Evolutionary conservation across 495 filamentous ascomycete species (phyloP), one percentile per base, ranked within the genome.

Genomic region (Podospora anserina): DNA sequence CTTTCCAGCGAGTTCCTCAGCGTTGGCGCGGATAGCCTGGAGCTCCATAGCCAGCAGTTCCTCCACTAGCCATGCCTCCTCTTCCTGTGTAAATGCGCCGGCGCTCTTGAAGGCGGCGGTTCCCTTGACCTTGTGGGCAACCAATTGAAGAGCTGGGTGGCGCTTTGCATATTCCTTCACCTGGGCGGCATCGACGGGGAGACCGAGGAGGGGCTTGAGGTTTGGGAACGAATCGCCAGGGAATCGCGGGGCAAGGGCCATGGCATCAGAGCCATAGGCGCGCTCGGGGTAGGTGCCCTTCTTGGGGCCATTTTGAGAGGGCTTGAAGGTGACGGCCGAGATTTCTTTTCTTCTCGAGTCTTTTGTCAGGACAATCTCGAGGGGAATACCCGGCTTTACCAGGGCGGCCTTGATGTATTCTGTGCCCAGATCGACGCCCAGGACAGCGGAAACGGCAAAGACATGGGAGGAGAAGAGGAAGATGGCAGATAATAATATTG

Each of bases 331-430:
- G 72, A 98, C 88, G 58, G 93, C 94, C 4, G 94, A 91, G 23
- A 83, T 85, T 77, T 99, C 96, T 82, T 99, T 99, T 72, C 95
- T 90, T 78, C 96, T 91, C 49, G 95, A 97, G 79, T 99, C 95
- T 78, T 97, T 98, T n/a, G 92, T 97, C 65, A 97, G 86, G 76
- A 99, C 93, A 71, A 99, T 98, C 75, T 98, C 96, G 78, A 98
- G 92, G 13, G 96, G 96, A 67, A 97, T 96, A 69, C 95, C 95
- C 3, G 96, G 96, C 78, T 99, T 99, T 68, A 99, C 94, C 32
- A 98, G 87, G 2, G 92, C 88, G 18, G 94, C 94, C 85, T 98
- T 99, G 77, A 99, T 89, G 80, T 97, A 97, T 80, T 96, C 93
- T 59, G 96, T 97, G 63, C 95, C 95, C 15, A 99, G 84, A 81